phyloP scores from a whole-genome alignment of 2,329 filamentous ascomycete species.

The Alternaria longipes region DNA sequence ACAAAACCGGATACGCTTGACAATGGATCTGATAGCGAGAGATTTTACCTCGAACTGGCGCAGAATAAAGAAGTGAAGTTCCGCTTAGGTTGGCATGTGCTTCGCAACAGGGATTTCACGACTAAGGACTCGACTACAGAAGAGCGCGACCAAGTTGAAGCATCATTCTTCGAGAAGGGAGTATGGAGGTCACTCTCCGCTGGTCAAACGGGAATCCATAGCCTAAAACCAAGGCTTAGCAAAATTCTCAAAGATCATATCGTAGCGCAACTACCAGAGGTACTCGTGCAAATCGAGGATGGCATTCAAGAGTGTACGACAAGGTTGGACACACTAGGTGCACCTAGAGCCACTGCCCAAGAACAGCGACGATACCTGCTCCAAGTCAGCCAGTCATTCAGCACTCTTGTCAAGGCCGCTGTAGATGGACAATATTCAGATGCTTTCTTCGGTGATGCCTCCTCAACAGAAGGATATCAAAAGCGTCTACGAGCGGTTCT shows the following conservation, averaged over 20 bases:
- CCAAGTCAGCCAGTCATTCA: slow-evolving; percentile 55
- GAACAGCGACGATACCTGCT: slow-evolving; percentile 63
- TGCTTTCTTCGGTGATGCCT: slow-evolving; percentile 57
- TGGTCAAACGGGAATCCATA: slow-evolving; percentile 30
- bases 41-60: slow-evolving; percentile 49
- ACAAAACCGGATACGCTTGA: slow-evolving; percentile 63
- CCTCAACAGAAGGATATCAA: slow-evolving; percentile 22
- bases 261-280: slow-evolving; percentile 31
- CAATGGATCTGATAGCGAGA: slow-evolving; percentile 53
- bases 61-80: slow-evolving; percentile 53
- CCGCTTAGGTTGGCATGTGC: slow-evolving; percentile 62
- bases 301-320: slow-evolving; percentile 25
- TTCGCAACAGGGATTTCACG: slow-evolving; percentile 57
- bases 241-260: slow-evolving; percentile 36
- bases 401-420: slow-evolving; percentile 56
- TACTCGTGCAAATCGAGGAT: slow-evolving; percentile 37
- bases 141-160: slow-evolving; percentile 53
- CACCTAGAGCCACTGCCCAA: slow-evolving; percentile 53
- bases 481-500: slow-evolving; percentile 33
- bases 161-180: slow-evolving; percentile 44
- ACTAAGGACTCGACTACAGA: slow-evolving; percentile 32
- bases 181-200: slow-evolving; percentile 50
- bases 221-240: slow-evolving; percentile 31
- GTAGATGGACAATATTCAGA: slow-evolving; percentile 58
- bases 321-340: slow-evolving; percentile 59